phyloP scores from a whole-genome alignment of 108 stramenopile species.

The Epithemia pelagica region DNA sequence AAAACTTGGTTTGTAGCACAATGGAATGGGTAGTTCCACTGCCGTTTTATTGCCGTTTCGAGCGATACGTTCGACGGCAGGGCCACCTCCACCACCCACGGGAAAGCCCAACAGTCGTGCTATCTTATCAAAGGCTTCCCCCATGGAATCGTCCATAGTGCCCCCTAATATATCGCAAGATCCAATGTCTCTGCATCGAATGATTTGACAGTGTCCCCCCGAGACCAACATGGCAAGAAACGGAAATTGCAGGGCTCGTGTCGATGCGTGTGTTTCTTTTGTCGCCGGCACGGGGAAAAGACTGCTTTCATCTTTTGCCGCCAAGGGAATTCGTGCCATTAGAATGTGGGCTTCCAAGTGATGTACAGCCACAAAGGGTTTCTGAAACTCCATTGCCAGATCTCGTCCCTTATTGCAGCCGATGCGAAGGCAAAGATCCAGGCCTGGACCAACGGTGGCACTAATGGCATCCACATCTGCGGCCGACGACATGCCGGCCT shows the following conservation, averaged over 20 bases:
- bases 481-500: slow-evolving; percentile 57
- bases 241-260: slow-evolving; percentile 74
- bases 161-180: slow-evolving; percentile 82
- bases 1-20: slow-evolving; percentile 82
- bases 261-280: slow-evolving; percentile 11
- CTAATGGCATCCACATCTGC: slow-evolving; percentile 91
- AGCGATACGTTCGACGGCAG: slow-evolving; percentile 87
- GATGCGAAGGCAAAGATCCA: slow-evolving; percentile 96
- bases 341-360: slow-evolving; percentile 96
- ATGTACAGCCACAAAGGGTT: slow-evolving; percentile 94
- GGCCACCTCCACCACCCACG: slow-evolving; percentile 90
- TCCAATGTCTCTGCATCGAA: slow-evolving; percentile 85
- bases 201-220: slow-evolving; percentile 93
- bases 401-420: slow-evolving; percentile 80
- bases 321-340: slow-evolving; percentile 75
- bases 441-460: slow-evolving; percentile 97
- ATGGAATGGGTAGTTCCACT: slow-evolving; percentile 74
- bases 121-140: slow-evolving; percentile 91
- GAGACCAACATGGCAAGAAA: slow-evolving; percentile 94
- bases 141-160: slow-evolving; percentile 93
- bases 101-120: slow-evolving; percentile 86
- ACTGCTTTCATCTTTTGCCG: slow-evolving; percentile 9
- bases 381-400: slow-evolving; percentile 62
- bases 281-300: slow-evolving; percentile 2
- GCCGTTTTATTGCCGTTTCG: slow-evolving; percentile 71